Conservation (phyloP, 768 basidiomycete genomes). For the Pleurotus tuoliensis region DNA sequence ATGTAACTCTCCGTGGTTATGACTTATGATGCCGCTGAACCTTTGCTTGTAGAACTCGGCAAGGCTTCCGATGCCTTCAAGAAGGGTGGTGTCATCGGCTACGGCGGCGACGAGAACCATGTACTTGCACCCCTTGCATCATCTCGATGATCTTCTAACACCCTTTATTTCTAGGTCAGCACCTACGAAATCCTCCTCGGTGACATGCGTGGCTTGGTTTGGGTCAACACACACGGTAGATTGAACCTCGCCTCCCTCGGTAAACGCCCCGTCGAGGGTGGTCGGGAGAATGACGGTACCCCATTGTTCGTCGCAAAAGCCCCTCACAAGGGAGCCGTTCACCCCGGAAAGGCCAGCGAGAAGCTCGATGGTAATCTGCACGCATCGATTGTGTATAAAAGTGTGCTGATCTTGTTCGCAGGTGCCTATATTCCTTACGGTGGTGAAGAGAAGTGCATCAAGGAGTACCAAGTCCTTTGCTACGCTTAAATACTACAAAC, state of each 20-base stretch:
- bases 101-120: slow-evolving; percentile 51
- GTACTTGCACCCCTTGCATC: slow-evolving; percentile 28
- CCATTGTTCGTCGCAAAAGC: slow-evolving; percentile 61
- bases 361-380: slow-evolving; percentile 41
- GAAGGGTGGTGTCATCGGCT: slow-evolving; percentile 65
- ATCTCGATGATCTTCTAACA: background rate
- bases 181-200: slow-evolving; percentile 72
- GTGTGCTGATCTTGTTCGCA: slow-evolving; percentile 13
- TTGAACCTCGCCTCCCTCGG: slow-evolving; percentile 42
- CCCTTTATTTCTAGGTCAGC: slow-evolving; percentile 38
- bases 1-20: background rate
- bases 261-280: slow-evolving; percentile 60
- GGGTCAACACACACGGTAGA: slow-evolving; percentile 48
- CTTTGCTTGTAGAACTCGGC: slow-evolving; percentile 47
- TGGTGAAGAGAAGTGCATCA: slow-evolving; percentile 1
- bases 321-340: slow-evolving; percentile 40
- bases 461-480: slow-evolving; percentile 34
- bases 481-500: slow-evolving; percentile 15
- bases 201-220: slow-evolving; percentile 48
- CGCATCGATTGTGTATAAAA: background rate
- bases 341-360: slow-evolving; percentile 64
- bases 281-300: slow-evolving; percentile 58
- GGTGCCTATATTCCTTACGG: slow-evolving; percentile 53
- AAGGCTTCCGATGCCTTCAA: slow-evolving; percentile 57
- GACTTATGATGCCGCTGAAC: background rate